Conservation (phyloP, 768 basidiomycete genomes). For the Russula lepida region DNA sequence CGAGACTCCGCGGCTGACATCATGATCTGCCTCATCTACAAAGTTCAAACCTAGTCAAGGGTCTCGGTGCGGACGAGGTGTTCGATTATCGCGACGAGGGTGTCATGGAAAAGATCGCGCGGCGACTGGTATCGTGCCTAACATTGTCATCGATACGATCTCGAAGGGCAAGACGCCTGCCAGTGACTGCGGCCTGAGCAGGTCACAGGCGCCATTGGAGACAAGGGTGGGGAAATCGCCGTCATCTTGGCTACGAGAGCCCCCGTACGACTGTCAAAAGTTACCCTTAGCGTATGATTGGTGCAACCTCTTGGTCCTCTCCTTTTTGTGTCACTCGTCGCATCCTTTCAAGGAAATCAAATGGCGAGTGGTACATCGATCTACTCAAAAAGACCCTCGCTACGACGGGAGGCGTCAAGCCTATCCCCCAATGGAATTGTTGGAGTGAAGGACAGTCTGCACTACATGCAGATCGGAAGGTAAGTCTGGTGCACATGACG, state of each 20-base stretch:
- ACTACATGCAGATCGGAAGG: slow-evolving; percentile 27
- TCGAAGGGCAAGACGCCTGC: slow-evolving; percentile 4
- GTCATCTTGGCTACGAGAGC: slow-evolving; percentile 7
- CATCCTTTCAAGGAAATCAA: slow-evolving; percentile 9
- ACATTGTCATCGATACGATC: slow-evolving; percentile 22
- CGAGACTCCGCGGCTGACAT: slow-evolving; percentile 25
- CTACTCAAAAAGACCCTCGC: slow-evolving; percentile 21
- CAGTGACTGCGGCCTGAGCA: too few relatives aligned
- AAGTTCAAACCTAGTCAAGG: slow-evolving; percentile 30
- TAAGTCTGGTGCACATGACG: not conserved
- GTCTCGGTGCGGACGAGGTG: slow-evolving; percentile 31
- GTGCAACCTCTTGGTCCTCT: too few relatives aligned
- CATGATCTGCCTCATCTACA: slow-evolving; percentile 30
- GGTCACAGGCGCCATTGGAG: slow-evolving; percentile 8
- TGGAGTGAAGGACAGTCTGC: slow-evolving; percentile 23
- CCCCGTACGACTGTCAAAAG: not conserved
- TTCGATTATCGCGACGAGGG: slow-evolving; percentile 28
- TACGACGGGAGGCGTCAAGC: slow-evolving; percentile 21
- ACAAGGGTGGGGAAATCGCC: slow-evolving; percentile 17
- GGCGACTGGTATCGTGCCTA: slow-evolving; percentile 19
- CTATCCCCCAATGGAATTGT: slow-evolving; percentile 25
- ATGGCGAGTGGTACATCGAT: slow-evolving; percentile 22
- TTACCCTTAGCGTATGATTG: not conserved
- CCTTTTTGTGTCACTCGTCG: not conserved
- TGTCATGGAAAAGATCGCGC: slow-evolving; percentile 24